phyloP scores from a whole-genome alignment of 345 rosid species.

The Rhodomyrtus tomentosa region DNA sequence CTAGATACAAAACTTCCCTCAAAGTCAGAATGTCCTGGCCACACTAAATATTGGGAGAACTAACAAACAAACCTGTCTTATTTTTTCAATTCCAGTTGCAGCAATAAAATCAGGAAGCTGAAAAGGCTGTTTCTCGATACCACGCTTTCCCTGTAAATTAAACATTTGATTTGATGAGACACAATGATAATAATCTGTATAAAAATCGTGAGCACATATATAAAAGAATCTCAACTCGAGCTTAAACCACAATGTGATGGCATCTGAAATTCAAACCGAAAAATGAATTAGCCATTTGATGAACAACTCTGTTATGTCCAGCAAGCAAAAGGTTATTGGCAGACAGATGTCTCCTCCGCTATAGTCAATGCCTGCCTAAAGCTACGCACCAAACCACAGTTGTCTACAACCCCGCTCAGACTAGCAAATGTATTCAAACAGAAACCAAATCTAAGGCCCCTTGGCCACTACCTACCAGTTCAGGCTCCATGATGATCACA shows the following conservation, averaged over 20 bases:
- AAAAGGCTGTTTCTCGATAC: slow-evolving; percentile 97
- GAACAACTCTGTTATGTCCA: slow-evolving; percentile 4
- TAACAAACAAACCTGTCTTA: slow-evolving; percentile 68
- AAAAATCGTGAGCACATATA: neutral
- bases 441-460: slow-evolving; percentile 35
- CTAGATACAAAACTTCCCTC: neutral
- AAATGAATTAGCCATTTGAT: slow-evolving; percentile 28
- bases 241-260: slow-evolving; percentile 32
- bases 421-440: slow-evolving; percentile 16
- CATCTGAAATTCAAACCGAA: slow-evolving; percentile 52
- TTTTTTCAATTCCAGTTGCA: slow-evolving; percentile 97
- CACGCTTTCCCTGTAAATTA: slow-evolving; percentile 90
- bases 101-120: slow-evolving; percentile 99
- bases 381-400: neutral
- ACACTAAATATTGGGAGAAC: neutral
- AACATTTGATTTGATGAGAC: slow-evolving; percentile 13
- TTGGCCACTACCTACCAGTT: slow-evolving; percentile 92
- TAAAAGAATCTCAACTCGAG: slow-evolving; percentile 26
- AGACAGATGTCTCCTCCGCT: neutral
- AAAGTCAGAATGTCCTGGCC: neutral
- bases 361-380: slow-evolving; percentile 2
- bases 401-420: slow-evolving; percentile 31
- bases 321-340: neutral
- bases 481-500: slow-evolving; percentile 87
- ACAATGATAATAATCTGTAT: neutral